Evolutionary conservation across 495 filamentous ascomycete species (phyloP), one percentile per base, ranked within the genome.

Genomic region (Hypoxylon crocopeplum): DNA sequence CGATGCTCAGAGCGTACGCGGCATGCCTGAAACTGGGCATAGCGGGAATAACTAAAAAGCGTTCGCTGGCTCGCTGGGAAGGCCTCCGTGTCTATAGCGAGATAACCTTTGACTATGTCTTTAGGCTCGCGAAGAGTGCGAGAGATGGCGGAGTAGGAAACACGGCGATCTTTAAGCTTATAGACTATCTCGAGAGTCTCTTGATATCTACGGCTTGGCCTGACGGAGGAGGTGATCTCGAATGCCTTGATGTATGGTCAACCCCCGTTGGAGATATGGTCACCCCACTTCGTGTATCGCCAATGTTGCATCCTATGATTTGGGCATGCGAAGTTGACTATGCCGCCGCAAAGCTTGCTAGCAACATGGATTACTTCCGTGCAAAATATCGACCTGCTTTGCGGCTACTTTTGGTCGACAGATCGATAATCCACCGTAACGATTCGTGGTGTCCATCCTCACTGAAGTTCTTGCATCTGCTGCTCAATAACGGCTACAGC

Each of bases 11-110:
- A 15, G 42, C 42, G 0, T 40, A 1, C 6, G 19, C 34, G 17
- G 52, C 39, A 6, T 48, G n/a, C 8, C 24, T 56, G 2, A 56
- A 56, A n/a, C 13, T 38, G 11, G 19, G 17, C 13, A 15, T 38
- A 38, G 10, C 16, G 13, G 15, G 36, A 15, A 19, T 19, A 17
- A n/a, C n/a, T n/a, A n/a, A n/a, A n/a, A n/a, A n/a, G n/a, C n/a
- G n/a, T n/a, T n/a, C n/a, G n/a, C n/a, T n/a, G n/a, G n/a, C n/a
- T n/a, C n/a, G n/a, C n/a, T n/a, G n/a, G n/a, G n/a, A n/a, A n/a
- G n/a, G n/a, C n/a, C n/a, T n/a, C n/a, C n/a, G n/a, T n/a, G n/a
- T n/a, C n/a, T n/a, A n/a, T n/a, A n/a, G n/a, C n/a, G n/a, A n/a
- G n/a, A n/a, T n/a, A n/a, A n/a, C n/a, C n/a, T n/a, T n/a, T n/a